A percentile compares a stretch with the other conserved stretches of the same genome.
Conservation (phyloP, 768 basidiomycete species). For the Hygrocybe punicea region DNA sequence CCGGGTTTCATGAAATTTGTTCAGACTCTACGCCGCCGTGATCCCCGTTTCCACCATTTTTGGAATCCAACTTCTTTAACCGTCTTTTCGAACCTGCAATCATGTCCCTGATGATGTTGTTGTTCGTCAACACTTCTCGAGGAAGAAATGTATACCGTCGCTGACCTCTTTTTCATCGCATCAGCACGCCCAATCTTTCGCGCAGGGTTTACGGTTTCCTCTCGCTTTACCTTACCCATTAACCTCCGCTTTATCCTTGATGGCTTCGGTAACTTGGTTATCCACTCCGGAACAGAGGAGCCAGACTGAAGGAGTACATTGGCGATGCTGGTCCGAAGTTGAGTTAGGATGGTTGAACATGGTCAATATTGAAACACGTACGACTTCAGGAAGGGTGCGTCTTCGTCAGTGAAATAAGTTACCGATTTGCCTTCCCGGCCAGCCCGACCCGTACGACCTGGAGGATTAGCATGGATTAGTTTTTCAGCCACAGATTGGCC, state of each 20-base stretch:
- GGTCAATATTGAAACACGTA: conserved; percentile 25
- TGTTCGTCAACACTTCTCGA: background rate
- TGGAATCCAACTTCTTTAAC: conserved; percentile 38
- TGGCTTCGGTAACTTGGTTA: conserved; percentile 89
- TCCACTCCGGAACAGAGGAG: conserved; percentile 90
- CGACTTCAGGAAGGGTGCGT: conserved; percentile 89
- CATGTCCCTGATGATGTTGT: conserved; percentile 60
- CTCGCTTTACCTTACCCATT: conserved; percentile 82
- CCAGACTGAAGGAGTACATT: conserved; percentile 95
- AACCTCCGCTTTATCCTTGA: conserved; percentile 81
- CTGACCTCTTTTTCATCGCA: conserved; percentile 70
- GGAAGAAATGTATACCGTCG: conserved; percentile 3
- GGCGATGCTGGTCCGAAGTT: conserved; percentile 61
- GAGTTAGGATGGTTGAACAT: background rate
- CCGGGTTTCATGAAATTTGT: too few species aligned
- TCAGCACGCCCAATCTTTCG: conserved; percentile 65
- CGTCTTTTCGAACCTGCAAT: conserved; percentile 69
- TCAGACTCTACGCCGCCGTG: too few species aligned
- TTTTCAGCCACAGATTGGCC: conserved; percentile 6
- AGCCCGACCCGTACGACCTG: conserved; percentile 92
- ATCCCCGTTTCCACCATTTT: background rate
- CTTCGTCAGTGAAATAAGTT: conserved; percentile 94
- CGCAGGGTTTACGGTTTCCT: conserved; percentile 70
- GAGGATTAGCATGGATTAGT: background rate
- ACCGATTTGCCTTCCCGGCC: conserved; percentile 89